Conservation (phyloP, 352 stramenopile species). For the Phytophthora nicotianae region DNA sequence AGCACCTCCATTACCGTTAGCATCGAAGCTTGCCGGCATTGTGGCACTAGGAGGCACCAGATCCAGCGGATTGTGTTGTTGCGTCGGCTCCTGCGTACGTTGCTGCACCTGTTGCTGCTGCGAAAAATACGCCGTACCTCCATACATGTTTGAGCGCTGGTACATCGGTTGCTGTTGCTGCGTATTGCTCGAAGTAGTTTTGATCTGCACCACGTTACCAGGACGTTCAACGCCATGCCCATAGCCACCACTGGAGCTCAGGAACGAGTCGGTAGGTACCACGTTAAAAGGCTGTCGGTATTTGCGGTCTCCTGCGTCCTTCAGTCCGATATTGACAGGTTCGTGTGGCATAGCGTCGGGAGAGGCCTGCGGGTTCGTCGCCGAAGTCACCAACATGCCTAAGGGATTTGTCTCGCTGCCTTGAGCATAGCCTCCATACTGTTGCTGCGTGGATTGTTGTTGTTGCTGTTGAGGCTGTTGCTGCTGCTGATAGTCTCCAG, state of each 20-base stretch:
- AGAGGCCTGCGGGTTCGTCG: constrained; percentile 45
- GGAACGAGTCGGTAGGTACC: constrained; percentile 37
- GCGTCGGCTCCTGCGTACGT: constrained; percentile 26
- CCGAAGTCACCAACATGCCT: constrained; percentile 62
- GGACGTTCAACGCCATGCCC: constrained; percentile 39
- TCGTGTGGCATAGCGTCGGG: constrained; percentile 47
- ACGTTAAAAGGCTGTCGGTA: constrained; percentile 41
- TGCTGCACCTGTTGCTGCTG: constrained; percentile 40
- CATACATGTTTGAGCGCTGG: constrained; percentile 39
- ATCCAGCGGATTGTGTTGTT: constrained; percentile 34
- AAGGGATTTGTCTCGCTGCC: constrained; percentile 44
- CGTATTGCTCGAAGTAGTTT: constrained; percentile 34
- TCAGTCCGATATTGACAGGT: constrained; percentile 42
- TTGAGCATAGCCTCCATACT: constrained; percentile 37
- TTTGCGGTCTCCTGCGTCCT: constrained; percentile 48
- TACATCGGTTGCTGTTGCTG: constrained; percentile 47
- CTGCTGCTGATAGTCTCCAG: constrained; percentile 39
- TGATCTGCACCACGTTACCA: constrained; percentile 51
- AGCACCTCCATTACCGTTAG: constrained; percentile 22
- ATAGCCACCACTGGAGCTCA: constrained; percentile 33
- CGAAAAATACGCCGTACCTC: constrained; percentile 32
- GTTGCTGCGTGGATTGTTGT: constrained; percentile 29
- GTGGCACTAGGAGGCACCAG: constrained; percentile 33
- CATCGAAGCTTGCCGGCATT: constrained; percentile 32
- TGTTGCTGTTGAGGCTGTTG: constrained; percentile 41